A percentile compares a stretch with the other conserved stretches of the same genome.
Evolutionary conservation across 73 alveolate genomes (phyloP).

Genomic region (Halteria grandinella): DNA sequence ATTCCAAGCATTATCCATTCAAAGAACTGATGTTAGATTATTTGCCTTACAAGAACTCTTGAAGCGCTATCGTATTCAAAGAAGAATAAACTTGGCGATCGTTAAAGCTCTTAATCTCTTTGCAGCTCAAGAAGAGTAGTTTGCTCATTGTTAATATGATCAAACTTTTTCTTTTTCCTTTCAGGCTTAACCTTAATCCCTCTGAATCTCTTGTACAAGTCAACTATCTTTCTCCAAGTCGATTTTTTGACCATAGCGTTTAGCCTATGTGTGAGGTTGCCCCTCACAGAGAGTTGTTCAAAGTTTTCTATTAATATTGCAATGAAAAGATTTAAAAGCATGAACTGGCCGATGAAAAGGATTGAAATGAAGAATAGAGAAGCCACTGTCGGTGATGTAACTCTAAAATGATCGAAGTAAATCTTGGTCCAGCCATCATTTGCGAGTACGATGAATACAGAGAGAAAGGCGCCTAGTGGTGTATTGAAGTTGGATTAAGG

Average conservation of each 20-base stretch:
- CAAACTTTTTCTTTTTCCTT: background rate
- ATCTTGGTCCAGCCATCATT: conserved; percentile 63
- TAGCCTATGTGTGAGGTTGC: background rate
- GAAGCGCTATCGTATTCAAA: background rate
- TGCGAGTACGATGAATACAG: conserved; percentile 60
- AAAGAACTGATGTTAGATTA: conserved; percentile 10
- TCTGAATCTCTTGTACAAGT: background rate
- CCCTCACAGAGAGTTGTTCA: background rate
- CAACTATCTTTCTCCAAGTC: background rate
- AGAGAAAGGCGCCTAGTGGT: conserved; percentile 16
- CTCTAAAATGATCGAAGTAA: conserved; percentile 59
- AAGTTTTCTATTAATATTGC: conserved; percentile 67
- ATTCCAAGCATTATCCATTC: conserved; percentile 23
- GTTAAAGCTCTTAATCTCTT: background rate
- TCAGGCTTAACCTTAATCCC: background rate
- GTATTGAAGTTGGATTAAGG: conserved; percentile 59
- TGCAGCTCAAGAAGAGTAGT: background rate
- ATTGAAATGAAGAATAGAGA: conserved; percentile 58
- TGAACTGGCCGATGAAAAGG: conserved; percentile 45
- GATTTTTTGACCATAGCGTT: background rate
- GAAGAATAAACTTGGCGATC: background rate
- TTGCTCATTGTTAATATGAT: background rate
- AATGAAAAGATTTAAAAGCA: conserved; percentile 67
- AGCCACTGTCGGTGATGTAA: conserved; percentile 21
- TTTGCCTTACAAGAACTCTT: background rate